A percentile compares a stretch with the other conserved stretches of the same genome.
These are phyloP conservation scores for Phoma sp. DNA, from an alignment of 2,329 filamentous ascomycete genomes.

Conservation along the genomic window DNA sequence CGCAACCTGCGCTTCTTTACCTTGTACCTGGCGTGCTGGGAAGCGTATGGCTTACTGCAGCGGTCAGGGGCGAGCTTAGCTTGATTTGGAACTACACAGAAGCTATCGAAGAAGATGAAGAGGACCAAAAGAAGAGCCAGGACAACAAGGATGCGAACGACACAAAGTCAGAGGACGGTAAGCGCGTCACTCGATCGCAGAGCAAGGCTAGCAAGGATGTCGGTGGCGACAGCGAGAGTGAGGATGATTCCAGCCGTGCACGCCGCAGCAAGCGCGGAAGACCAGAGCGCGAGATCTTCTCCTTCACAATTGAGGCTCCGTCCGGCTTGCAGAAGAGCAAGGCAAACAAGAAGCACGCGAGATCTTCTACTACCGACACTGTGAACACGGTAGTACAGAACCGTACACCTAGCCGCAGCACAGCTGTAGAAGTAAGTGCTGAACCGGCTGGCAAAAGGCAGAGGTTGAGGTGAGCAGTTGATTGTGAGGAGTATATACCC, in stretches of 20 bases:
- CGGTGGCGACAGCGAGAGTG: conserved; percentile 18
- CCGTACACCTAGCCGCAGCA: neutral
- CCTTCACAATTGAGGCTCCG: conserved; percentile 46
- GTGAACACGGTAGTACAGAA: neutral
- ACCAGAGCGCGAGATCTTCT: conserved; percentile 43
- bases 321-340: conserved; percentile 29
- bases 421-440: neutral
- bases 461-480: conserved; percentile 2
- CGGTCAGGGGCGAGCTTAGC: conserved; percentile 72
- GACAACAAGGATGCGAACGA: conserved; percentile 3
- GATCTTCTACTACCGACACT: neutral
- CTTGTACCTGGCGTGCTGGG: conserved; percentile 85
- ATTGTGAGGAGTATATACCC: neutral
- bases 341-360: conserved; percentile 12
- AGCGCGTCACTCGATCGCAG: conserved; percentile 18
- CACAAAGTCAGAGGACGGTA: conserved; percentile 11
- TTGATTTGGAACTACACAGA: conserved; percentile 87
- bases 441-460: conserved; percentile 14
- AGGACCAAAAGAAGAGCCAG: conserved; percentile 19
- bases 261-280: conserved; percentile 18
- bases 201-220: conserved; percentile 12
- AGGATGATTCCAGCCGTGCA: conserved; percentile 18
- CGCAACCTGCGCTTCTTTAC: conserved; percentile 90
- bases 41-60: conserved; percentile 76
- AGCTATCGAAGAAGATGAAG: conserved; percentile 52